Evolutionary conservation across 1,139 yeast species (phyloP).

Genomic region (Geotrichum restrictum): DNA sequence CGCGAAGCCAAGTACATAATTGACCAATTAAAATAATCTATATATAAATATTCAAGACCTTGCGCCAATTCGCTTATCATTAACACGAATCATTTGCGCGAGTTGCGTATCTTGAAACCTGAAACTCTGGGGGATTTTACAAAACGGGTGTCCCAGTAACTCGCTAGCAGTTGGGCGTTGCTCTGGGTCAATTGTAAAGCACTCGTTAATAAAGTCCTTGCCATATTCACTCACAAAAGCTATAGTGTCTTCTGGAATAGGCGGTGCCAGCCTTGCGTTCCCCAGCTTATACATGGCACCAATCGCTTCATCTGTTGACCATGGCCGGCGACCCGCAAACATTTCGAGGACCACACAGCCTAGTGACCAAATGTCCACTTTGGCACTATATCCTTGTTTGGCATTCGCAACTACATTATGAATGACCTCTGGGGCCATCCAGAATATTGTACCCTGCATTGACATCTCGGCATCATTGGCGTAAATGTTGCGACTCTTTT

Average conservation of each 20-base stretch:
- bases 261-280: conserved; percentile 79
- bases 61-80: conserved; percentile 36
- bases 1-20: conserved; percentile 54
- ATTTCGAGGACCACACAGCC: conserved; percentile 96
- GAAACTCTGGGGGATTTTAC: conserved; percentile 48
- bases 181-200: conserved; percentile 80
- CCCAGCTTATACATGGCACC: conserved; percentile 57
- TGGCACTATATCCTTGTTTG: conserved; percentile 92
- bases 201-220: conserved; percentile 62
- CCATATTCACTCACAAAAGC: conserved; percentile 62
- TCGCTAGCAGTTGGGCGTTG: conserved; percentile 81
- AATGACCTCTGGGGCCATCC: conserved; percentile 99
- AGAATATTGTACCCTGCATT: conserved; percentile 95
- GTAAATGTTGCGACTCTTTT: conserved; percentile 75
- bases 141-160: conserved; percentile 60
- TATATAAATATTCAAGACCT: not conserved
- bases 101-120: conserved; percentile 61
- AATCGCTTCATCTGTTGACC: conserved; percentile 51
- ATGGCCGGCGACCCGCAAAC: conserved; percentile 59
- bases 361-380: conserved; percentile 66
- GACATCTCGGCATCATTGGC: conserved; percentile 92
- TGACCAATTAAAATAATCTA: conserved; percentile 7
- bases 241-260: conserved; percentile 81
- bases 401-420: conserved; percentile 70
- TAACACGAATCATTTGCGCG: conserved; percentile 51